These are phyloP conservation scores for Ophiostoma tasmaniense DNA, from an alignment of 2,329 filamentous ascomycete species.

Conservation along the genomic window DNA sequence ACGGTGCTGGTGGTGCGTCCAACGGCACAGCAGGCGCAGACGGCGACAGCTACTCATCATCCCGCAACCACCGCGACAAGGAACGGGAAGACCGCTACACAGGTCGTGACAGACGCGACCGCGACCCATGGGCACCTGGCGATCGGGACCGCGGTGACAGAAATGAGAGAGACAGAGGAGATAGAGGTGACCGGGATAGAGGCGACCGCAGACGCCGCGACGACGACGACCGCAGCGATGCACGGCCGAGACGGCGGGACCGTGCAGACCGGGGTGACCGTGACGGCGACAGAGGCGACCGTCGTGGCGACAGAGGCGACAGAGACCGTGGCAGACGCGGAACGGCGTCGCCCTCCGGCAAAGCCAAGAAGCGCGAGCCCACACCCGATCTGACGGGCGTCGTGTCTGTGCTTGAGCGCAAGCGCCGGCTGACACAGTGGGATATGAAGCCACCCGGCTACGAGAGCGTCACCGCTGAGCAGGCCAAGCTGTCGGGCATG, in stretches of 20 bases:
- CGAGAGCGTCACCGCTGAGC: constrained; percentile 95
- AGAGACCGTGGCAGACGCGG: constrained; percentile 55
- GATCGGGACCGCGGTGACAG: constrained; percentile 43
- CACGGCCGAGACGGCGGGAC: constrained; percentile 42
- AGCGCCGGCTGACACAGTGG: constrained; percentile 94
- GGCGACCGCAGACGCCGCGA: constrained; percentile 36
- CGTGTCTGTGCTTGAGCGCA: constrained; percentile 72
- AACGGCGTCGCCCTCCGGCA: constrained; percentile 61
- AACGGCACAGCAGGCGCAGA: constrained; percentile 22
- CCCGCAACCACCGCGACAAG: constrained; percentile 82
- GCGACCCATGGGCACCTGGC: constrained; percentile 36
- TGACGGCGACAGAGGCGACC: constrained; percentile 42
- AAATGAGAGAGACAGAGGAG: neutral
- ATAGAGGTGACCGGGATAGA: constrained; percentile 29
- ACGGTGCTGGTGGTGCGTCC: constrained; percentile 48
- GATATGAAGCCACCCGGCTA: constrained; percentile 98
- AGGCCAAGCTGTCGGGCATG: constrained; percentile 98
- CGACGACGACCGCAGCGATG: constrained; percentile 40
- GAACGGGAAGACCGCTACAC: constrained; percentile 90
- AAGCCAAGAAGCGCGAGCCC: constrained; percentile 75
- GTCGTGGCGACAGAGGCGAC: constrained; percentile 39
- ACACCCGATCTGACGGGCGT: constrained; percentile 90
- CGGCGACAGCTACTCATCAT: constrained; percentile 78
- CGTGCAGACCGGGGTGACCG: constrained; percentile 47
- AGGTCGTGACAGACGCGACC: constrained; percentile 51